phyloP scores from a whole-genome alignment of 139 green algal species.

The Haematococcus sp. region DNA sequence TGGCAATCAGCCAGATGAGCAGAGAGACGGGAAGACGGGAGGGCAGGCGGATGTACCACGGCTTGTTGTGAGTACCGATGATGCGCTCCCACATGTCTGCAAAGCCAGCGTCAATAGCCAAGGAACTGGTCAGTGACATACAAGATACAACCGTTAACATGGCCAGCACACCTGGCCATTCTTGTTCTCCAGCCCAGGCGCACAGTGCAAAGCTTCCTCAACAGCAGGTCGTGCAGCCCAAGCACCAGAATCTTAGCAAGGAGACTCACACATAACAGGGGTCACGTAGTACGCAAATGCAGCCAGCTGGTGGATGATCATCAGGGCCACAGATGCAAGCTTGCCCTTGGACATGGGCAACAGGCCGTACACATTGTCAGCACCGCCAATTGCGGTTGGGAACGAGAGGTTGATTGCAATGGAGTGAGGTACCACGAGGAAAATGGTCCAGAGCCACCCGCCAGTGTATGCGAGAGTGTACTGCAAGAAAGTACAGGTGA shows the following conservation, averaged over 20 bases:
- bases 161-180: too few relatives aligned
- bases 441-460: constrained; percentile 23
- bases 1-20: constrained; percentile 22
- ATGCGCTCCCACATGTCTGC: constrained; percentile 18
- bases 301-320: constrained; percentile 33
- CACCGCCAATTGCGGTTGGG: not conserved
- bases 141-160: too few relatives aligned
- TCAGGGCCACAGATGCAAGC: constrained; percentile 24
- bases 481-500: not conserved
- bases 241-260: too few relatives aligned
- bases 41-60: constrained; percentile 32
- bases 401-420: constrained; percentile 29
- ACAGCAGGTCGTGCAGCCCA: too few relatives aligned
- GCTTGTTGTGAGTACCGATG: constrained; percentile 13
- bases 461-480: constrained; percentile 21
- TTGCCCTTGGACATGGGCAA: constrained; percentile 16
- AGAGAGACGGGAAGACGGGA: constrained; percentile 20
- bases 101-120: too few relatives aligned
- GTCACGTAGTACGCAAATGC: constrained; percentile 32
- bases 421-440: constrained; percentile 31
- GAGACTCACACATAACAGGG: constrained; percentile 22
- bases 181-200: too few relatives aligned
- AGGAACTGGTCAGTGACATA: too few relatives aligned
- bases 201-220: too few relatives aligned
- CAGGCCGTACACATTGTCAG: constrained; percentile 31